Percentiles rank a stretch among this genome's conserved stretches.
Conservation (phyloP, 2,329 filamentous ascomycete genomes). For the Mariannaea sp. region DNA sequence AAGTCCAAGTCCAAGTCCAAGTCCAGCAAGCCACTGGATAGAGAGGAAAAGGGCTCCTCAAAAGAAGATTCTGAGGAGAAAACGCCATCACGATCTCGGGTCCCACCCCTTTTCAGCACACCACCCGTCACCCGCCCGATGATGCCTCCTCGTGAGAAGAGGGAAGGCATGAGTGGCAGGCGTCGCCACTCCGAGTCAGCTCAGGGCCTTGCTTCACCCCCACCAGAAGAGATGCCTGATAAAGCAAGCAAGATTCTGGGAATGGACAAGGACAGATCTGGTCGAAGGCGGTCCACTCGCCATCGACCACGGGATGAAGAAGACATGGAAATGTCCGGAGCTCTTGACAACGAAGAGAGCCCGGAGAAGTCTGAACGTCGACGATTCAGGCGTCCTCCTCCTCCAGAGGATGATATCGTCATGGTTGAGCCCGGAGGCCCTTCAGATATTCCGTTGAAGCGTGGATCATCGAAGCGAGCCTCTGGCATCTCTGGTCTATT, state of each 20-base stretch:
- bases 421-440: constrained; percentile 45
- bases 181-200: constrained; percentile 71
- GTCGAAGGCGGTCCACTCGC: constrained; percentile 50
- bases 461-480: constrained; percentile 51
- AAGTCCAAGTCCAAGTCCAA: constrained; percentile 68
- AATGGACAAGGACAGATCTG: constrained; percentile 46
- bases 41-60: constrained; percentile 65
- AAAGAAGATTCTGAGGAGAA: constrained; percentile 77
- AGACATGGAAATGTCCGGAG: constrained; percentile 55
- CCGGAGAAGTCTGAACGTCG: constrained; percentile 41
- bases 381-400: constrained; percentile 37
- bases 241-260: constrained; percentile 83
- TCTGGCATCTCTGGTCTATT: constrained; percentile 64
- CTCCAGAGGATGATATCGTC: constrained; percentile 47
- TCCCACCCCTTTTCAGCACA: constrained; percentile 68
- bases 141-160: constrained; percentile 70
- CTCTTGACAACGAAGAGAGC: constrained; percentile 45
- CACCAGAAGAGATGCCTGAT: constrained; percentile 68
- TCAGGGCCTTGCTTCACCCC: constrained; percentile 70
- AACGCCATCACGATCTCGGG: constrained; percentile 59
- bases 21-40: constrained; percentile 60
- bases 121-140: constrained; percentile 71
- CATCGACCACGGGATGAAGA: constrained; percentile 46
- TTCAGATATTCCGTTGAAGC: constrained; percentile 42
- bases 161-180: constrained; percentile 58